Evolutionary conservation across 495 filamentous ascomycete species (phyloP), one percentile per base, ranked within the genome.

Genomic region (Glarea lozoyensis): DNA sequence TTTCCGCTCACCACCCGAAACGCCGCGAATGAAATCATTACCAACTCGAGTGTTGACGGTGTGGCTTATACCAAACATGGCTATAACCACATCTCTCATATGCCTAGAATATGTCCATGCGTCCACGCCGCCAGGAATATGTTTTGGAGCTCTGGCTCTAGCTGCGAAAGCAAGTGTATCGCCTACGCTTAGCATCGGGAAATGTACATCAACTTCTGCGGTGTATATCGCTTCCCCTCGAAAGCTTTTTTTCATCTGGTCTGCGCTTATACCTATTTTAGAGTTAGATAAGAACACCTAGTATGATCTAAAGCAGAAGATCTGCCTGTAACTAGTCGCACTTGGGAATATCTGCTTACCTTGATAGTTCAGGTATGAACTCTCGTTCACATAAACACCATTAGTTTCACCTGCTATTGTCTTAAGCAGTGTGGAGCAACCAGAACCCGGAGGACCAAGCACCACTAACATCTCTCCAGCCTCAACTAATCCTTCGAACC

Each of bases 381-480:
- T 62, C 30, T 79, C 62, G 36, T 80, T 76, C 13, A 84, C 60
- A 50, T 69, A 78, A 21, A 86, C 89, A 30, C 88, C 88, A 56
- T 73, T 76, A 2, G 83, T 71, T 55, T 93, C 84, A 48, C 92
- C 90, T n/a, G 81, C 74, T 48, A 95, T 85, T 17, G 79, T 73
- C 59, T 90, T 93, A 16, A 95, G 66, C 54, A 94, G 92, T 0
- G 87, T 87, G 0, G 88, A 86, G 59, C 88, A 95, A 20, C 88
- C 88, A n/a, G 78, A 70, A 0, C 88, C 88, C 0, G 88, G 88
- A 36, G 82, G 76, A 9, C 88, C 88, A 13, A 95, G 67, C 9
- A 95, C 88, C n/a, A 94, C 65, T 1, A 88, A 71, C 87, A 94
- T 93, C 59, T 95, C 88, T 7, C 88, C 88, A 1, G 82, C 76